phyloP scores from a whole-genome alignment of 768 basidiomycete genomes.

The Tylopilus plumbeoviolaceoides region DNA sequence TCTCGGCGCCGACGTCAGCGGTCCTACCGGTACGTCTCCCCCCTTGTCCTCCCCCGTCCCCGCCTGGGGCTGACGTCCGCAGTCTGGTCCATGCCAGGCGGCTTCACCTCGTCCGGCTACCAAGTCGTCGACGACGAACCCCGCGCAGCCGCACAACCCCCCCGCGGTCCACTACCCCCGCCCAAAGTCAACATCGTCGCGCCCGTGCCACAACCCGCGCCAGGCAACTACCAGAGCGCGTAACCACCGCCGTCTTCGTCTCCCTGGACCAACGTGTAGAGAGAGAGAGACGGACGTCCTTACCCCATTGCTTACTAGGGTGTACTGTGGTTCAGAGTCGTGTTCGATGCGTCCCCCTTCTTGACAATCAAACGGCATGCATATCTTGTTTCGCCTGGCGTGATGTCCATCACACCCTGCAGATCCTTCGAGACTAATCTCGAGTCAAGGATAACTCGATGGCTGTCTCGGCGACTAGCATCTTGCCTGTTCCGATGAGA shows the following conservation, averaged over 20 bases:
- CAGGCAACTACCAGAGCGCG: slow-evolving; percentile 27
- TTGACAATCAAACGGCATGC: neutral
- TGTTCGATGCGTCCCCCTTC: neutral
- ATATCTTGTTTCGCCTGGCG: too few species aligned
- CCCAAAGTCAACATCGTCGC: slow-evolving; percentile 11
- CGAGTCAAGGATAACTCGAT: too few species aligned
- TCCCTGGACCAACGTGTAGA: too few species aligned
- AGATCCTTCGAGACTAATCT: too few species aligned
- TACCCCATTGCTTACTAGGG: neutral
- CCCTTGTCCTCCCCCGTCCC: neutral
- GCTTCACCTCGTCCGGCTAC: slow-evolving; percentile 54
- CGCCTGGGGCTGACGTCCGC: neutral
- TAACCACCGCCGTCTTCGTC: neutral
- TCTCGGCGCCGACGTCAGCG: slow-evolving; percentile 46
- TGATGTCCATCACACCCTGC: too few species aligned
- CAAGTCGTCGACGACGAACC: slow-evolving; percentile 54
- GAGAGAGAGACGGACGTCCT: neutral
- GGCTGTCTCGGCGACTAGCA: too few species aligned
- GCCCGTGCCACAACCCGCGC: slow-evolving; percentile 15
- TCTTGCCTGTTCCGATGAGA: too few species aligned
- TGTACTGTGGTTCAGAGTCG: neutral
- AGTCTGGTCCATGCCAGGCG: slow-evolving; percentile 82
- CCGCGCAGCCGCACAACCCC: slow-evolving; percentile 6
- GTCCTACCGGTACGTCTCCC: slow-evolving; percentile 49
- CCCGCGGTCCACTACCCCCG: slow-evolving; percentile 10